These are phyloP conservation scores for Euphrasia arctica DNA, from an alignment of 305 asterid species.

Conservation along the genomic window DNA sequence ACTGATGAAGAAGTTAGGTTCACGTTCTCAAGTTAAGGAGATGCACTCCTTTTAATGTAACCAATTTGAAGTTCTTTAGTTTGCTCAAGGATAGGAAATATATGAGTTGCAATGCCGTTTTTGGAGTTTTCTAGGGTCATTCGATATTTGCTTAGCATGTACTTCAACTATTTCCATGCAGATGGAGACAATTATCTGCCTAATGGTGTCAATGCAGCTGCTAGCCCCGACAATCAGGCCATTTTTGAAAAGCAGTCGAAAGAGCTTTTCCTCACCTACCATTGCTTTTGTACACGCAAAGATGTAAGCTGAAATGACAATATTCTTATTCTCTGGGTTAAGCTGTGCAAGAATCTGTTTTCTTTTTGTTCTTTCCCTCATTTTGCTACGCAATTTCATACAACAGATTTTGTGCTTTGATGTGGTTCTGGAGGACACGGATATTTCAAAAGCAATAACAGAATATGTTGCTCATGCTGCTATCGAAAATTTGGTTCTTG, in stretches of 20 bases:
- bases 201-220: constrained; percentile 35
- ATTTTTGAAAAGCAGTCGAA: constrained; percentile 39
- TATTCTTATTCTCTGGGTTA: not conserved
- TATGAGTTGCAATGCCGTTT: not conserved
- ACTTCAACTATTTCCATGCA: constrained; percentile 28
- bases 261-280: constrained; percentile 68
- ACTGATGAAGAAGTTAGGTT: too few species aligned
- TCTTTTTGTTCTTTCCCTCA: not conserved
- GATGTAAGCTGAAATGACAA: constrained; percentile 42
- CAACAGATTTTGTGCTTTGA: constrained; percentile 63
- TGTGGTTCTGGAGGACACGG: constrained; percentile 62
- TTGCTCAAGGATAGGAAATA: too few species aligned
- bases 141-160: not conserved
- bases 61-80: too few species aligned
- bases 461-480: constrained; percentile 71
- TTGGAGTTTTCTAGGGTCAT: not conserved
- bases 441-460: constrained; percentile 59
- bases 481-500: constrained; percentile 72
- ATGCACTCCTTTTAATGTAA: too few species aligned
- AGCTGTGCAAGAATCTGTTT: not conserved
- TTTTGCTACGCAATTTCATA: constrained; percentile 1
- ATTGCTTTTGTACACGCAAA: constrained; percentile 85
- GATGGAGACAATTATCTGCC: constrained; percentile 34
- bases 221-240: constrained; percentile 27
- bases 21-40: too few species aligned